phyloP scores from a whole-genome alignment of 2,329 filamentous ascomycete genomes.

The Epichloe hybrida region DNA sequence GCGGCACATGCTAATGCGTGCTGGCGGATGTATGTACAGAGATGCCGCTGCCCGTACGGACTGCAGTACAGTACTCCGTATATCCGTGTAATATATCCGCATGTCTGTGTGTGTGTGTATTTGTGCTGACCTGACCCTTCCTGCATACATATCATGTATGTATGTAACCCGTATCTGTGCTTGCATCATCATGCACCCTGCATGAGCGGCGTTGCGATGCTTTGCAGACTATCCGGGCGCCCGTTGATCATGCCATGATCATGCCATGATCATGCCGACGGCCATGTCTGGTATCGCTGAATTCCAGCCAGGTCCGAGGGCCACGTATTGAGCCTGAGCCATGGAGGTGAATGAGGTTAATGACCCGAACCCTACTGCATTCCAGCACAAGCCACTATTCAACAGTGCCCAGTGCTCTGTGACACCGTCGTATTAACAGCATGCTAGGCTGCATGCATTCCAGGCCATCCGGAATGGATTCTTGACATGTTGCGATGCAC shows the following conservation, averaged over 20 bases:
- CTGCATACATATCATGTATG: background rate
- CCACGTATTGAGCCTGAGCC: background rate
- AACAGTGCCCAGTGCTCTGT: background rate
- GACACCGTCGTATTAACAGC: too few species aligned
- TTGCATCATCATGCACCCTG: background rate
- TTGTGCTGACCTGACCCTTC: background rate
- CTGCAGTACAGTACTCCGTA: too few species aligned
- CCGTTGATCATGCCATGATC: background rate
- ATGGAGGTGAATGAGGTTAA: background rate
- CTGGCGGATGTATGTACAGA: too few species aligned
- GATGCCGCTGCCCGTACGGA: too few species aligned
- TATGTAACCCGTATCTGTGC: background rate
- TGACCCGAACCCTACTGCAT: background rate
- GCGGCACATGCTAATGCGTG: too few species aligned
- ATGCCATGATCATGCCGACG: background rate
- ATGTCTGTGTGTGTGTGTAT: too few species aligned
- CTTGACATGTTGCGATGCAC: too few species aligned
- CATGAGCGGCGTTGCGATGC: background rate
- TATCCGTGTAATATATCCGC: too few species aligned
- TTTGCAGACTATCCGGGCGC: background rate
- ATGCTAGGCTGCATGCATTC: too few species aligned
- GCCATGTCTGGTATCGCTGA: background rate
- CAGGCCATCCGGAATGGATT: too few species aligned
- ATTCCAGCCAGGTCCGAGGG: background rate
- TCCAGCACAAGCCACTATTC: background rate